These are phyloP conservation scores for Blastobotrys terrestris DNA, from an alignment of 805 yeast species.

Conservation along the genomic window DNA sequence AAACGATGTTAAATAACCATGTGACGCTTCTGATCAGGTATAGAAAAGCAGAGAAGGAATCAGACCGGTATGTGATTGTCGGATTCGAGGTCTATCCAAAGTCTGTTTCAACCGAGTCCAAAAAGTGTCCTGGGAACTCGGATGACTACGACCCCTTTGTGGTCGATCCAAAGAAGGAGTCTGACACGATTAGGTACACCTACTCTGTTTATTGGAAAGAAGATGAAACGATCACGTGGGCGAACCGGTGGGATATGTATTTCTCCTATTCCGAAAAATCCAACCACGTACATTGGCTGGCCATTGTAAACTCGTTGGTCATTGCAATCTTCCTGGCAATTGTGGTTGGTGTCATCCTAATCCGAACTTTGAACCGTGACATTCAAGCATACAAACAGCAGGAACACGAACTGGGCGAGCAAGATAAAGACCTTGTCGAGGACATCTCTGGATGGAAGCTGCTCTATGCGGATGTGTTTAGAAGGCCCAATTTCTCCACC, in stretches of 20 bases:
- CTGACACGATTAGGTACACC: conserved; percentile 57
- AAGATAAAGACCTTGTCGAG: conserved; percentile 17
- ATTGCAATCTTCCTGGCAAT: conserved; percentile 56
- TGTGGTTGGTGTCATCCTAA: conserved; percentile 57
- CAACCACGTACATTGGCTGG: conserved; percentile 67
- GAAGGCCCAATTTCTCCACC: conserved; percentile 44
- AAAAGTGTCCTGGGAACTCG: conserved; percentile 68
- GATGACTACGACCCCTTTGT: conserved; percentile 53
- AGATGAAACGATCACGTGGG: conserved; percentile 58
- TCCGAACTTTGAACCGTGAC: conserved; percentile 50
- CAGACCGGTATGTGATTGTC: conserved; percentile 45
- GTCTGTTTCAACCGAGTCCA: conserved; percentile 50
- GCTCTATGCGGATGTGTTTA: conserved; percentile 47
- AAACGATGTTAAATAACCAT: conserved; percentile 67
- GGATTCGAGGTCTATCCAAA: conserved; percentile 89
- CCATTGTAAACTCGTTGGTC: conserved; percentile 65
- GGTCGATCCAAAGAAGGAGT: conserved; percentile 32
- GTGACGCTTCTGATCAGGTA: conserved; percentile 74
- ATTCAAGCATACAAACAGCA: conserved; percentile 33
- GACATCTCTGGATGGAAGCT: conserved; percentile 45
- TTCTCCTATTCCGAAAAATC: conserved; percentile 45
- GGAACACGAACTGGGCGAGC: conserved; percentile 7
- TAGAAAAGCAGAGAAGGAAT: conserved; percentile 38
- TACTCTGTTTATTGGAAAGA: conserved; percentile 88
- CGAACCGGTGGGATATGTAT: conserved; percentile 68